Base-by-base conservation (phyloP, 2,329 filamentous ascomycete species). In the Dactylella cylindrospora region DNA sequence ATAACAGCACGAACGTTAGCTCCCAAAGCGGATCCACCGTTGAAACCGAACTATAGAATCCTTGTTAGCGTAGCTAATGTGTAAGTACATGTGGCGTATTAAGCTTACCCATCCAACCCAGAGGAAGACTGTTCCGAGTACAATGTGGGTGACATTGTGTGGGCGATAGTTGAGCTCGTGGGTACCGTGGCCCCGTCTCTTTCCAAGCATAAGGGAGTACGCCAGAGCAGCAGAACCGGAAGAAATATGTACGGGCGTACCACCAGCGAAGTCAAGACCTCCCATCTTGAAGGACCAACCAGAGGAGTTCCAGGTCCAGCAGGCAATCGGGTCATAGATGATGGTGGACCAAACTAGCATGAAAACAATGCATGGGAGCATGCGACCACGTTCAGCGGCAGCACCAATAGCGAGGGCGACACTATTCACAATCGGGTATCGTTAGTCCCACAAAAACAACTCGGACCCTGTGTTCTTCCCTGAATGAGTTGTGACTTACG, bases 261-360 rank as follows among this genome's bases (percentile, higher is more conserved):
- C 90, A 65, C 90, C 89, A 17, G 90, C 90, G 70, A 93, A 95
- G 74, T 95, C 90, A 36, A 94, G 79, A 22, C 86, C 88, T 39
- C 89, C 89, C 75, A 94, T 80, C 66, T 81, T 78, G 73, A 80
- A 86, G 9, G 84, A 83, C 90, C 90, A 95, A 17, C 90, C 90
- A 25, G 77, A 76, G 0, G 86, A 74, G 72, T 95, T 95, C 90
- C 90, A 95, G 6, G 88, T 94, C 90, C 90, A 95, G 79, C 89
- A 95, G 38, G 90, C 90, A 71, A 95, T 90, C 1, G 89, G 86
- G 69, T 95, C 89, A 74, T 95, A 95, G 71, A 95, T 86, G 59
- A 95, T 71, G 3, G 90, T 95, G 1, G 85, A 80, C 90, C 90
- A 95, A 72, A 95, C 76, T 70, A 95, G 91, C 84, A 94, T 93